Conservation (phyloP, 345 rosid genomes). For the Aquilaria sinensis region DNA sequence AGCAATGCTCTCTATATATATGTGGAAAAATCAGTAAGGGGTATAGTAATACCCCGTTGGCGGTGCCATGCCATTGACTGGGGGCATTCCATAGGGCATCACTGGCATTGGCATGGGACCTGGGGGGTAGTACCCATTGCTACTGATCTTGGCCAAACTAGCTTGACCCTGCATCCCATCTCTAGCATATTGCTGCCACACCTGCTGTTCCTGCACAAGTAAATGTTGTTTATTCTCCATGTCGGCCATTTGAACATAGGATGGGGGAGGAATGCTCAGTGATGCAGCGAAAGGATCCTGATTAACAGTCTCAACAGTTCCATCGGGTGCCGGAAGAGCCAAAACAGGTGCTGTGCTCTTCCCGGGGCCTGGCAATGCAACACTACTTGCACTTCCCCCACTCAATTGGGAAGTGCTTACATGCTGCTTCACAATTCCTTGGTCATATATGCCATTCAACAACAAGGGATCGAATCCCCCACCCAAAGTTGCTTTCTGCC, state of each 20-base stretch:
- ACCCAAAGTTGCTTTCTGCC: constrained; percentile 67
- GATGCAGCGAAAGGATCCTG: constrained; percentile 80
- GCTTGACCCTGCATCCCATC: constrained; percentile 85
- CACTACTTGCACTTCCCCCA: constrained; percentile 80
- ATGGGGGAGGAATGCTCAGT: constrained; percentile 57
- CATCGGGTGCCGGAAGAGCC: constrained; percentile 84
- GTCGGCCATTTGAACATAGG: constrained; percentile 76
- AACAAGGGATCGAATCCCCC: constrained; percentile 85
- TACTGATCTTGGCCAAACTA: constrained; percentile 52
- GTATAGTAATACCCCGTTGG: constrained; percentile 43
- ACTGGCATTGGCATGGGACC: constrained; percentile 25
- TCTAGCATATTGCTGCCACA: constrained; percentile 68
- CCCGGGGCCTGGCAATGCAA: constrained; percentile 50
- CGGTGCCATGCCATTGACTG: constrained; percentile 39
- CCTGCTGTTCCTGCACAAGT: constrained; percentile 62
- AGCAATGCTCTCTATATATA: constrained; percentile 20
- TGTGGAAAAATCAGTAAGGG: constrained; percentile 28
- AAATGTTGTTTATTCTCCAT: constrained; percentile 75
- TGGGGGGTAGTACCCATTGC: constrained; percentile 27
- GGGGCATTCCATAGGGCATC: constrained; percentile 62
- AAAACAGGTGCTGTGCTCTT: constrained; percentile 42
- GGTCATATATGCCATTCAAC: constrained; percentile 91
- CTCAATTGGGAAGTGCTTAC: constrained; percentile 41
- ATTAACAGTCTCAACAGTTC: constrained; percentile 57
- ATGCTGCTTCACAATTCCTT: constrained; percentile 68